phyloP scores from a whole-genome alignment of 1,284 basidiomycete species.

The Dichomitus squalens region DNA sequence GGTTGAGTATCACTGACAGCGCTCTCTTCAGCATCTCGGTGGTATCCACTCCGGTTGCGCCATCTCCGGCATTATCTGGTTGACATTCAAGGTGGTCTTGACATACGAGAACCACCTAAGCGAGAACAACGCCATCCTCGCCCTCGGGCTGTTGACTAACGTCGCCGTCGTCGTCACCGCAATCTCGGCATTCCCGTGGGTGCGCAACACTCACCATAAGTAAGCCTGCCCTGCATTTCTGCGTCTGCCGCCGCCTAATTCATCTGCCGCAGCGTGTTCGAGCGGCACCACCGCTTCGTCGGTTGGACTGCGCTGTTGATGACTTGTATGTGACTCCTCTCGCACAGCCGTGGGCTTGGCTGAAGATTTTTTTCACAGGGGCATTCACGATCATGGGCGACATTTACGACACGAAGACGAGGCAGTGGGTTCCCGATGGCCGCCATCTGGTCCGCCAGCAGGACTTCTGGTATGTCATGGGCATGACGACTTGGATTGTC shows the following conservation, averaged over 20 bases:
- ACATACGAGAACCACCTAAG: constrained; percentile 49
- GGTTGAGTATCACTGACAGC: background rate
- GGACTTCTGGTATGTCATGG: constrained; percentile 74
- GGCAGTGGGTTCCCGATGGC: constrained; percentile 57
- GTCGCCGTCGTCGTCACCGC: constrained; percentile 56
- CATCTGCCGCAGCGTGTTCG: constrained; percentile 54
- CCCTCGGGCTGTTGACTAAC: constrained; percentile 60
- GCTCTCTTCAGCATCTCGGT: constrained; percentile 58
- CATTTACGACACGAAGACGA: constrained; percentile 53
- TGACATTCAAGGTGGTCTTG: constrained; percentile 60
- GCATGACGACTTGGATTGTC: constrained; percentile 73
- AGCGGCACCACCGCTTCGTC: constrained; percentile 74
- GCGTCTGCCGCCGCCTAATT: constrained; percentile 16
- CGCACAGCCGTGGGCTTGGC: constrained; percentile 4
- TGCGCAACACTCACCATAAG: constrained; percentile 79
- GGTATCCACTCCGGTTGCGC: constrained; percentile 79
- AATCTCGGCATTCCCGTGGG: constrained; percentile 68
- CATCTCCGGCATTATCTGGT: constrained; percentile 65
- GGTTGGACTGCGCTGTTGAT: constrained; percentile 68
- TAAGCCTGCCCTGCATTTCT: constrained; percentile 35
- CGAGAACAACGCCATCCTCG: constrained; percentile 56
- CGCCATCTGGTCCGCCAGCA: constrained; percentile 62
- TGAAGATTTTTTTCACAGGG: constrained; percentile 42
- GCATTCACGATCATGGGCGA: constrained; percentile 67
- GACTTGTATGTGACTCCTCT: constrained; percentile 48